Base-by-base conservation (phyloP, 257 asterid species). In the Solanum infundibuliforme region DNA sequence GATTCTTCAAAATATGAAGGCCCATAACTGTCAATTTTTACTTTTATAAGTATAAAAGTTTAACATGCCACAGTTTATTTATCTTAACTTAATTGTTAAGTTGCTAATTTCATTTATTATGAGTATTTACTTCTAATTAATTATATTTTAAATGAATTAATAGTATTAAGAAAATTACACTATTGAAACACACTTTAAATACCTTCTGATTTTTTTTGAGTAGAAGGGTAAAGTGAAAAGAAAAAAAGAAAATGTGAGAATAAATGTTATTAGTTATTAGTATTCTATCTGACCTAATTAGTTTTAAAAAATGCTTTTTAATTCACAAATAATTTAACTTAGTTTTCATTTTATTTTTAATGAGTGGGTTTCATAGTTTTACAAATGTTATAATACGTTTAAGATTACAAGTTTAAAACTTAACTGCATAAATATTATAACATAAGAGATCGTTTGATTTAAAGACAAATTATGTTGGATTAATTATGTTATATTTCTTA, bases 1-100 rank as follows among this genome's bases (percentile, higher is more conserved):
- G 90, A 90, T 90, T 86, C 77, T 83, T 29, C 74, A 69, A 66
- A 27, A 65, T 4, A 46, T 66, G 75, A 86, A 21, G 27, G 38
- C 83, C 74, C 38, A 27, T 81, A 27, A 18, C 41, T 81, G 39
- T 27, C 36, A 68, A 27, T 68, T 27, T 68, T 68, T 27, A 27
- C 74, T 68, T 68, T 27, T 27, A 1, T 13, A 27, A 68, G 74
- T 27, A 68, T 2, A 62, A 66, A 25, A 12, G 12, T 5, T 25
- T 25, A 66, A 12, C 21, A 66, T 66, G 20, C 20, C 7, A 69
- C 31, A 14, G 32, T 6, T 71, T 71, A 7, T 69, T 29, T 29
- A 29, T 68, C 36, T 68, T 68, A 68, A 12, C 21, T 68, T 68
- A 68, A 5, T 25, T 66, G 6, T 27, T 25, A 65, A 68, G 10